Conservation (phyloP, 805 yeast genomes). For the Myxozyma vanderwaltii region DNA sequence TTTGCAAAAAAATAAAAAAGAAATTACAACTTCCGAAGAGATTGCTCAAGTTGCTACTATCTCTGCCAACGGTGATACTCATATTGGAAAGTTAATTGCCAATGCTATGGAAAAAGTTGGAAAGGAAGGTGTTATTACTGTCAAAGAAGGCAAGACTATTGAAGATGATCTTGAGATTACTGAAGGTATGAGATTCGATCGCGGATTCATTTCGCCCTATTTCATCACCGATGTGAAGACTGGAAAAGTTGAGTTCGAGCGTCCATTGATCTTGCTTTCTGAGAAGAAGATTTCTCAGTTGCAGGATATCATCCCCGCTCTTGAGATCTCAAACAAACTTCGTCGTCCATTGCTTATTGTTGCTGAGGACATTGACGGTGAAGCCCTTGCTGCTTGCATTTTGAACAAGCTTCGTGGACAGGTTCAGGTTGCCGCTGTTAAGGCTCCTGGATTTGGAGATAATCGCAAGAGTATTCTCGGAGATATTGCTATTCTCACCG, state of each 20-base stretch:
- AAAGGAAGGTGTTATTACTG: conserved; percentile 97
- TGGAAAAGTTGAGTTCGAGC: conserved; percentile 93
- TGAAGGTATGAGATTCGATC: conserved; percentile 98
- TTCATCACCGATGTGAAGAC: conserved; percentile 89
- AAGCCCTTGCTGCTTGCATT: conserved; percentile 97
- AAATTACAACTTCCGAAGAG: conserved; percentile 89
- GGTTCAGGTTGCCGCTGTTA: conserved; percentile 95
- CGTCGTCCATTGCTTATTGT: conserved; percentile 91
- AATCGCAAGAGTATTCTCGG: conserved; percentile 95
- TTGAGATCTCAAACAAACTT: conserved; percentile 87
- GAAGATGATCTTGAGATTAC: conserved; percentile 96
- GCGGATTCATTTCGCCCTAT: conserved; percentile 96
- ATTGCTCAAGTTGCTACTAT: conserved; percentile 98
- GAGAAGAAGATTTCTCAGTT: conserved; percentile 92
- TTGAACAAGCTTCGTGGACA: conserved; percentile 97
- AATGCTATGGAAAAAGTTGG: conserved; percentile 98
- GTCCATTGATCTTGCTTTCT: conserved; percentile 81
- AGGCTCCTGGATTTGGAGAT: conserved; percentile 99
- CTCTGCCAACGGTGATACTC: conserved; percentile 93
- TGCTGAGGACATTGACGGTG: conserved; percentile 97
- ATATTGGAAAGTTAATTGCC: conserved; percentile 88
- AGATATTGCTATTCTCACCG: conserved; percentile 91
- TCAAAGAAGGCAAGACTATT: conserved; percentile 94
- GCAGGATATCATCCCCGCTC: conserved; percentile 88
- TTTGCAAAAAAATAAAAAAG: conserved; percentile 83